These are phyloP conservation scores for Acer yangbiense DNA, from an alignment of 345 rosid species.

Conservation along the genomic window DNA sequence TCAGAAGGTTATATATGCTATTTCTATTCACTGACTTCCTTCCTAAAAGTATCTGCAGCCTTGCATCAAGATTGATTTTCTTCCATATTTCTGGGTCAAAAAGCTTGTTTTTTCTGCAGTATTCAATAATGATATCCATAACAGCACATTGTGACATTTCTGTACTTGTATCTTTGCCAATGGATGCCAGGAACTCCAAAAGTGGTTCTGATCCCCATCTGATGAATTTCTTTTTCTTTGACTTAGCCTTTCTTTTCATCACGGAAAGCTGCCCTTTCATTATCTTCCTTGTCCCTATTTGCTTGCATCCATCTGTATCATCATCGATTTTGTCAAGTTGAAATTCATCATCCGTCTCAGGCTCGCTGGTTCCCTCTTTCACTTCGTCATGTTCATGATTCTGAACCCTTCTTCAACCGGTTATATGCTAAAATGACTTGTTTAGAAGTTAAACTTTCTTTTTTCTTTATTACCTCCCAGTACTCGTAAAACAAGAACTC, in stretches of 20 bases:
- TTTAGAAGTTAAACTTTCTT: constrained; percentile 35
- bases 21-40: constrained; percentile 43
- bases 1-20: constrained; percentile 34
- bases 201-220: constrained; percentile 59
- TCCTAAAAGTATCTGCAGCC: constrained; percentile 39
- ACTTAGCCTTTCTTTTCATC: constrained; percentile 6
- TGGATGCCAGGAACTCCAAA: constrained; percentile 40
- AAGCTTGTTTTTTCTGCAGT: constrained; percentile 41
- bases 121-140: constrained; percentile 26
- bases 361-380: constrained; percentile 23
- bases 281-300: constrained; percentile 18
- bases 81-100: constrained; percentile 41
- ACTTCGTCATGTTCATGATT: constrained; percentile 15
- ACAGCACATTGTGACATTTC: constrained; percentile 42
- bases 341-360: constrained; percentile 22
- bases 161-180: constrained; percentile 39
- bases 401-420: constrained; percentile 26
- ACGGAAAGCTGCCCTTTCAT: not conserved
- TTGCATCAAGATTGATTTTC: constrained; percentile 46
- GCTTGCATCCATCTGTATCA: constrained; percentile 12
- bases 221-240: constrained; percentile 24
- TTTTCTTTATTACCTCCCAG: constrained; percentile 46
- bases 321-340: constrained; percentile 19
- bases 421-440: constrained; percentile 32
- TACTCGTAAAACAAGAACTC: constrained; percentile 48